phyloP scores from a whole-genome alignment of 176 grass and related monocot species.

The Neostapfia colusana region DNA sequence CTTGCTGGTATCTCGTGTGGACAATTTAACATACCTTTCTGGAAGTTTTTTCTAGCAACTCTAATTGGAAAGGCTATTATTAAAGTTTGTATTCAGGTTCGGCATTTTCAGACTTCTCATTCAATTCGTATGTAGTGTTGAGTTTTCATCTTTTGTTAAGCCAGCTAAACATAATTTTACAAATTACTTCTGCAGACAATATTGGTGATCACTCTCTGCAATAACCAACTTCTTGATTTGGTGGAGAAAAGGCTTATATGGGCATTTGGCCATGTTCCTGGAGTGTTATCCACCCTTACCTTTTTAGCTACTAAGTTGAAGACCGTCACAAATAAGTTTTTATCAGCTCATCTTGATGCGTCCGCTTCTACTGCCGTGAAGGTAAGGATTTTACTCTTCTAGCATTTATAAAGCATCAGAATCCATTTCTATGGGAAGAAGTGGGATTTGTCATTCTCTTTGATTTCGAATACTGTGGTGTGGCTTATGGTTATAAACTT shows the following conservation, averaged over 20 bases:
- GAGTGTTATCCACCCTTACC: conserved; percentile 55
- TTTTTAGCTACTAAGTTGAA: conserved; percentile 57
- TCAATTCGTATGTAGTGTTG: conserved; percentile 8
- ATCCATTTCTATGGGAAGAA: conserved; percentile 55
- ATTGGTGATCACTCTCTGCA: conserved; percentile 78
- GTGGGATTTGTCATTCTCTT: conserved; percentile 73
- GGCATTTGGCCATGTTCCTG: conserved; percentile 66
- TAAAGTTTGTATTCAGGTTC: conserved; percentile 92
- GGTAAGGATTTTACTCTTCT: conserved; percentile 46
- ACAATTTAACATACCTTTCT: conserved; percentile 87
- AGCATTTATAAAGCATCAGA: background rate
- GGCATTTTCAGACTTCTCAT: conserved; percentile 20
- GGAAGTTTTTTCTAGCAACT: conserved; percentile 96
- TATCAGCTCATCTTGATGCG: conserved; percentile 54
- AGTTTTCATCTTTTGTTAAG: conserved; percentile 12
- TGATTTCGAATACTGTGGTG: conserved; percentile 83
- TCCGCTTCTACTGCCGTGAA: conserved; percentile 39
- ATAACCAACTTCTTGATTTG: conserved; percentile 92
- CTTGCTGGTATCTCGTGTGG: conserved; percentile 89
- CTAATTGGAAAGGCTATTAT: conserved; percentile 92
- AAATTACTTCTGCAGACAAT: conserved; percentile 62
- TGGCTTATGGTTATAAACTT: conserved; percentile 87
- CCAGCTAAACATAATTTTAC: conserved; percentile 9
- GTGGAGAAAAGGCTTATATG: conserved; percentile 82
- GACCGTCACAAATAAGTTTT: conserved; percentile 68